Base-by-base conservation (phyloP, 1,139 yeast species). In the Suhomyces yuchorum region DNA sequence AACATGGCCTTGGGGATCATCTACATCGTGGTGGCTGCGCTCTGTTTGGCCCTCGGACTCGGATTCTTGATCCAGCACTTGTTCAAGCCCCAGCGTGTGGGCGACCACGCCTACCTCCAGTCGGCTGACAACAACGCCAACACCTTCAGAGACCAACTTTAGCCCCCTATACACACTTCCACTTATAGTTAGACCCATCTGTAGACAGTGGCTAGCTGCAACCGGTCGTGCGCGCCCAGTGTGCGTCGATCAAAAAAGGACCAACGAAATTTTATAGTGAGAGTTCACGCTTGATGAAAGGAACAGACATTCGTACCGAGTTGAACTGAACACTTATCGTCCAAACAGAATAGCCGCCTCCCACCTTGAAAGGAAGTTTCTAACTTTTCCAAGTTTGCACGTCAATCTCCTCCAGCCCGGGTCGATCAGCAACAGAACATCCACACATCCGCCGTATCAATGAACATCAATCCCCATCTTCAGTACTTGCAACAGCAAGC, bases 1-100 rank as follows among this genome's bases (percentile, higher is more conserved):
- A 85, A 86, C 61, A 60, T 82, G 65, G 78, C 83, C 51, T 66
- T 86, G 51, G 93, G 92, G 1, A 73, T 84, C 15, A 80, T 86
- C 35, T 86, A 85, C 61, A 61, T 86, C 42, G 77, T 85, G 14
- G 85, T 86, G 24, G 93, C 87, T 1, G 76, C 80, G 19, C 61
- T 81, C 17, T 70, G 77, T 34, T 66, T 76, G 45, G 75, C 77
- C 3, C 68, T 78, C 56, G 83, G 77, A 0, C 56, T 79, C 4
- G 75, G 70, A 9, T 72, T 81, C 54, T 63, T 77, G 51, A 60
- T 71, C 35, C 80, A 79, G 50, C 78, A 79, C 58, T 61, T 80
- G 48, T 63, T 79, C 49, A 73, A 72, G 53, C 80, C 80, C 5
- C 60, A 79, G 45, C 63, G 75, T 47, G 59, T 74, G 15, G 80